Base-by-base conservation (phyloP, 2,329 filamentous ascomycete species). In the Aspergillus glaucus region DNA sequence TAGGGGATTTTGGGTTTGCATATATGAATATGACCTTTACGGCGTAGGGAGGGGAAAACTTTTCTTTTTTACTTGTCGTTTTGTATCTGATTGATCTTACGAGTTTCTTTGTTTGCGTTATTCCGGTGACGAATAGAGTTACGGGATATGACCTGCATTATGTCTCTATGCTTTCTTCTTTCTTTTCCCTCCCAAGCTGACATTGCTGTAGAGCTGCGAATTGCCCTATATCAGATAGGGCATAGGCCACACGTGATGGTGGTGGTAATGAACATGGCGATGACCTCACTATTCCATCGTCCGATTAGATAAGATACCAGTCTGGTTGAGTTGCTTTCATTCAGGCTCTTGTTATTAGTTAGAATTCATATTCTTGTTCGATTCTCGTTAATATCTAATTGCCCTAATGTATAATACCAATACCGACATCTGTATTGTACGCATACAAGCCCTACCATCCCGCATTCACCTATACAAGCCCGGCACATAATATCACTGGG, bases 361-460 rank as follows among this genome's bases (percentile, higher is more conserved):
- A 36, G 17, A 40, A 19, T 40, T 19, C 17, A 34, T 50, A 39
- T 37, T 30, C 17, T 50, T 43, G 46, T 46, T 52, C 12, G 37
- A 19, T 44, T 12, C 19, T 9, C 32, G 14, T 19, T 6, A 14
- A 14, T 26, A 30, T 19, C 15, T 46, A 30, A 43, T 44, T 30
- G 19, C 10, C 34, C 12, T 34, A 19, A 62, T 78, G 75, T 75
- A 74, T 56, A 75, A 75, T 55, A 78, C 73, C 19, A 78, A 76
- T 58, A 72, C 72, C 6, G 79, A 83, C 57, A 79, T 82, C 47
- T 75, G 79, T 65, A 63, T 81, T 50, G 79, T 81, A 66, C 65
- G 76, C 72, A 30, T 32, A 10, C 17, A 34, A 17, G 39, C 17
- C 39, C 15, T 8, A 6, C 22, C 1, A 3, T 2, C 28, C 15